phyloP scores from a whole-genome alignment of 306 rosid species.

The Quercus gilva region DNA sequence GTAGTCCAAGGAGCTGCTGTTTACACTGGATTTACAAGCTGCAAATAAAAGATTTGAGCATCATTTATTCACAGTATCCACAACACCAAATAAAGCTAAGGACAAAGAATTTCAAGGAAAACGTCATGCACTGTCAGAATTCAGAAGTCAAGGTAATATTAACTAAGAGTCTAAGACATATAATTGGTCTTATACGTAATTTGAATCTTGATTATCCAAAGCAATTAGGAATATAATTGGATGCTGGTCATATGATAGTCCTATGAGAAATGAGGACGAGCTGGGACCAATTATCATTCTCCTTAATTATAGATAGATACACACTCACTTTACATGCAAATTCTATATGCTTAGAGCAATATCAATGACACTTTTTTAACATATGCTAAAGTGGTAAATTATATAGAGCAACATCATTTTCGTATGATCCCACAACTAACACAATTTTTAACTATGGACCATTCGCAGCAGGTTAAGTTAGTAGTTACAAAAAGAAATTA shows the following conservation, averaged over 20 bases:
- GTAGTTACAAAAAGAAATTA: too few relatives aligned
- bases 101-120: neutral
- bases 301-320: neutral
- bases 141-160: too few relatives aligned
- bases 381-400: neutral
- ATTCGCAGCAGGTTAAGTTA: too few relatives aligned
- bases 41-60: neutral
- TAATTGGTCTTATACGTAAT: neutral
- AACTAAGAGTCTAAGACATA: neutral
- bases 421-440: too few relatives aligned
- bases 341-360: neutral
- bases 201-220: neutral
- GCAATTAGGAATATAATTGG: neutral
- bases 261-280: neutral
- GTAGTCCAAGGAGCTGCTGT: constrained; percentile 41
- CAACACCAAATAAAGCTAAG: neutral
- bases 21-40: constrained; percentile 66
- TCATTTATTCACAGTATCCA: neutral
- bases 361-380: too few relatives aligned
- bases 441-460: too few relatives aligned
- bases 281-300: neutral
- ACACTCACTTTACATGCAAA: neutral
- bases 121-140: too few relatives aligned
- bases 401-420: too few relatives aligned
- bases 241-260: neutral